These are phyloP conservation scores for Kandelia obovata DNA, from an alignment of 345 rosid genomes.

Conservation along the genomic window DNA sequence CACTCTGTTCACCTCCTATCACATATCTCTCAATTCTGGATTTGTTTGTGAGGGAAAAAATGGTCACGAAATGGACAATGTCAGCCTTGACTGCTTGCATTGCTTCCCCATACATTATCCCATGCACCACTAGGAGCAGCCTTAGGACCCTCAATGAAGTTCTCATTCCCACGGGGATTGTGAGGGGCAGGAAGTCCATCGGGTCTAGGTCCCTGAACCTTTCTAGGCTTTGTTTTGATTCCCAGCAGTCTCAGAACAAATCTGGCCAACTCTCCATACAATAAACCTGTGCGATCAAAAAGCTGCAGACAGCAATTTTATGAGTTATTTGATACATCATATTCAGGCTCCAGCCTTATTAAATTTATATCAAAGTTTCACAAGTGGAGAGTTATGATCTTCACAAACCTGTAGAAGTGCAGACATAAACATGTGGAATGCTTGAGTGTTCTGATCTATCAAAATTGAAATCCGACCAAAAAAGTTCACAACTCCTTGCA, in stretches of 20 bases:
- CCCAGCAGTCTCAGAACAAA: constrained; percentile 86
- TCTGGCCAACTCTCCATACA: constrained; percentile 95
- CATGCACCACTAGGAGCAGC: constrained; percentile 68
- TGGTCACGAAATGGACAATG: neutral
- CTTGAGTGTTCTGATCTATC: constrained; percentile 35
- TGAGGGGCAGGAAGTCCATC: constrained; percentile 61
- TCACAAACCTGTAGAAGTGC: constrained; percentile 33
- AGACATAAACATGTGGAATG: constrained; percentile 35
- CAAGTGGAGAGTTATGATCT: neutral
- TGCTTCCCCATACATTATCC: constrained; percentile 87
- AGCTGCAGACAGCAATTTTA: constrained; percentile 49
- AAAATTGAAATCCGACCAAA: constrained; percentile 34
- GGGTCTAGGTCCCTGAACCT: constrained; percentile 60
- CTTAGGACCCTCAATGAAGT: constrained; percentile 71
- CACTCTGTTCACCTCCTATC: constrained; percentile 4
- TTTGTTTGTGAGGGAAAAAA: neutral
- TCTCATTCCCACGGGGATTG: constrained; percentile 50
- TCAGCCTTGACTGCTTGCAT: constrained; percentile 22
- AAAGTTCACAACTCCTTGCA: constrained; percentile 35
- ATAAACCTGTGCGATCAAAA: constrained; percentile 76
- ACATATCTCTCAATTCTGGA: constrained; percentile 6
- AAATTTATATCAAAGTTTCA: too few relatives aligned
- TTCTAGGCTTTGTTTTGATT: constrained; percentile 63
- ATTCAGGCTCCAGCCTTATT: too few relatives aligned
- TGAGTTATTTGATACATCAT: constrained; percentile 5